Percentiles rank a stretch among this genome's conserved stretches.
Evolutionary conservation across 768 basidiomycete genomes (phyloP).

Genomic region (Lactifluus echinatus): DNA sequence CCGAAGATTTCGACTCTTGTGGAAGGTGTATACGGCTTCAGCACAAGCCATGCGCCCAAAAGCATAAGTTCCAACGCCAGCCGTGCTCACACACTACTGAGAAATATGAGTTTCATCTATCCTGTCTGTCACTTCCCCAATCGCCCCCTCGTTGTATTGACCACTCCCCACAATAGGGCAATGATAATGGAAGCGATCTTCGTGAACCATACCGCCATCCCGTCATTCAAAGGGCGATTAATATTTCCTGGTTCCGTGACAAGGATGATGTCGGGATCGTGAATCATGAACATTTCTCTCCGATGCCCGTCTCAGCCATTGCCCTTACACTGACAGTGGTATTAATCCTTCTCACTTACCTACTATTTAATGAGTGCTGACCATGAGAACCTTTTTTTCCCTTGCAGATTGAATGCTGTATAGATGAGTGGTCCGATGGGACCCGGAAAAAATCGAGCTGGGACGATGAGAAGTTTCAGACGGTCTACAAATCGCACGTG

Average conservation of each 20-base stretch:
- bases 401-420: not conserved
- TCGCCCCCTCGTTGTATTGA: not conserved
- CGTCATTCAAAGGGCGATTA: not conserved
- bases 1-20: not conserved
- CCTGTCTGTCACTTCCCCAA: not conserved
- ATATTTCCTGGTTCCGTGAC: not conserved
- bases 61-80: not conserved
- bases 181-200: not conserved
- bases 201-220: conserved; percentile 1
- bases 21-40: not conserved
- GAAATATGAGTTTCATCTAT: not conserved
- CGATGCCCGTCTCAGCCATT: not conserved
- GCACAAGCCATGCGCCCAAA: not conserved
- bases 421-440: not conserved
- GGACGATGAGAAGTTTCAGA: not conserved
- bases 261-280: not conserved
- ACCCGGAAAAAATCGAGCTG: not conserved
- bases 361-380: too few species aligned
- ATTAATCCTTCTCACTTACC: not conserved
- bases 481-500: not conserved
- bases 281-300: not conserved
- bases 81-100: not conserved
- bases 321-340: not conserved
- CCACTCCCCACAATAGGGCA: too few species aligned
- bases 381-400: too few species aligned